Evolutionary conservation across 169 alveolate species (phyloP), one percentile per base, ranked within the genome.

Genomic region (Eimeria maxima): DNA sequence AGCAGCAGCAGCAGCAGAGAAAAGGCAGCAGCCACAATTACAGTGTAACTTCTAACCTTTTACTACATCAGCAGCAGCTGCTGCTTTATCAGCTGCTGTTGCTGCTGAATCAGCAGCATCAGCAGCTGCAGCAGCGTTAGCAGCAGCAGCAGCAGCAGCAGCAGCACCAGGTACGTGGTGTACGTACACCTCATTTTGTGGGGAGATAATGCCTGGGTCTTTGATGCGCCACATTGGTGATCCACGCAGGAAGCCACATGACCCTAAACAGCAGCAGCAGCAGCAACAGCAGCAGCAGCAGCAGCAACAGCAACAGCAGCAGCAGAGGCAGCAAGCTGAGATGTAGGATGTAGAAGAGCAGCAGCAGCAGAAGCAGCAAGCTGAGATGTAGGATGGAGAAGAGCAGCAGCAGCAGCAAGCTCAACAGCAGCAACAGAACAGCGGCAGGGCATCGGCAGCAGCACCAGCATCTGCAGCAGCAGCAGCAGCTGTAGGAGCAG

Each of bases 151-250:
- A 65, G 76, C 76, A 20, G 84, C 45, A 10, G 84, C 55, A 14
- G 84, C 84, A n/a, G 84, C 65, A 5, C 67, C 22, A 18, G 60
- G 89, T 0, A 45, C 18, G 89, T 78, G 69, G 92, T 84, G 69
- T 57, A 84, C 55, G 92, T 50, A 38, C 11, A 84, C 74, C 53
- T 84, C 92, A 63, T 63, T 57, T 24, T 63, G 47, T 29, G 53
- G 50, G 8, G 92, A 84, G 55, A 84, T 74, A n/a, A 84, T 63
- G 57, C 76, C 92, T 4, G 78, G 55, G 92, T 84, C 92, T 13
- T 22, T 63, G 53, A 24, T 53, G 14, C 92, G 92, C n/a, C 27
- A 7, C 18, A 84, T 55, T 10, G 76, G 57, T 4, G 76, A n/a
- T 44, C 27, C 60, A 53, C 27, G 29, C 20, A 84, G 78, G 33